Base-by-base conservation (phyloP, 805 yeast species). In the Candida oleophila region DNA sequence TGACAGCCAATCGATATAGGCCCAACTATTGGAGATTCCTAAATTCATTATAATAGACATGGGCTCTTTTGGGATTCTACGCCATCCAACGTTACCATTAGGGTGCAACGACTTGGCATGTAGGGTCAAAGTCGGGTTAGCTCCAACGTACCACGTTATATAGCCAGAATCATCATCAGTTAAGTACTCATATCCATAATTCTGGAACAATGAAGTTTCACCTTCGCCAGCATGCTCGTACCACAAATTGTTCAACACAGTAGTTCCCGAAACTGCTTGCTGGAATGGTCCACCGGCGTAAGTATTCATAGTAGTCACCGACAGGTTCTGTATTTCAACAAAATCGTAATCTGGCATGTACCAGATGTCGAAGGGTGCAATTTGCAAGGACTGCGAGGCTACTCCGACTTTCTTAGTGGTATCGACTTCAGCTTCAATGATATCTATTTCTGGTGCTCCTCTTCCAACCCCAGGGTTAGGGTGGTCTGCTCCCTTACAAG, bases 281-380 rank as follows among this genome's bases (percentile, higher is more conserved):
- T 92, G 98, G 68, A 76, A 81, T 1, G 97, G 96, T 41, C 97
- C 97, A 49, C 98, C 99, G 25, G 88, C 75, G 67, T 89, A 91
- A 1, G 89, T 75, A 64, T 91, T 92, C 91, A 90, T 87, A 12
- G 83, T 63, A 1, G 97, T 87, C 38, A 85, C 71, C 0, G 87
- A 69, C 20, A 55, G 53, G 68, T 92, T 89, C 66, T 86, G 72
- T 51, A 92, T 71, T 60, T 83, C 91, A 45, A 90, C 64, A 59
- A 77, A 91, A 54, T 82, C 80, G 65, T 90, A 90, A 67, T 92
- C 96, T 3, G 97, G 96, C 61, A 79, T 77, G 62, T 88, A 92
- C 97, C 97, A 92, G 52, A 90, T 84, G 66, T 92, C 98, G 62
- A 82, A 82, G 8, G 98, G 98, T 15, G 97, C 98, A 51, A 89